Evolutionary conservation across 345 rosid species (phyloP), one percentile per base, ranked within the genome.

Genomic region (Eutrema yunnanense): DNA sequence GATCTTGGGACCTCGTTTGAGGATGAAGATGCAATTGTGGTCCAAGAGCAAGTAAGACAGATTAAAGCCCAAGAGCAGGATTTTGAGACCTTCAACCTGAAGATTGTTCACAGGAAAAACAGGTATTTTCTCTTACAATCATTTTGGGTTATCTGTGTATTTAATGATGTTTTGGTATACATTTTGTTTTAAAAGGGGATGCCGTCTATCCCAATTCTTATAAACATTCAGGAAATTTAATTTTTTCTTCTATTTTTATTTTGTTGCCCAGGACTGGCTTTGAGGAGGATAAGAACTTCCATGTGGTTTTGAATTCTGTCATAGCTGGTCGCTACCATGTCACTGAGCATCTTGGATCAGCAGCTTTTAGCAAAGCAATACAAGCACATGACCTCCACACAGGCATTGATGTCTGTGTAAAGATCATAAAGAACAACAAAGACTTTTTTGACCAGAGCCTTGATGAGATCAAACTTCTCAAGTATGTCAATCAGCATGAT

Each of bases 371-470:
- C 77, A 94, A 94, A 79, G 97, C 98, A 74, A 88, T 94, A 77
- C 98, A 94, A 84, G 97, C 98, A 32, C 98, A 94, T 84, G 98
- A 94, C 78, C 84, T 94, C 77, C 91, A 89, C 68, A 90, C 96
- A 12, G 96, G 97, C 72, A 89, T 91, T 87, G 98, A 94, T 73
- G 98, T 94, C 50, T 94, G 97, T 73, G 86, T 94, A 44, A 94
- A 94, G 83, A 94, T 94, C 66, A 89, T 94, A 69, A 94, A 94
- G 79, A 94, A 94, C 88, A 94, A 94, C 84, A 94, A 94, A 84
- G 98, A 94, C 80, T 94, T 94, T 78, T 94, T 94, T 73, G 98
- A 94, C 79, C 98, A 94, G 81, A 94, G 98, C 81, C 97, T 94
- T 80, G 98, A 94, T 64, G 98, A 94, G 83, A 94, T 94, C 75